Base-by-base conservation (phyloP, 1,284 basidiomycete genomes). In the Apiotrichum veenhuisii region DNA sequence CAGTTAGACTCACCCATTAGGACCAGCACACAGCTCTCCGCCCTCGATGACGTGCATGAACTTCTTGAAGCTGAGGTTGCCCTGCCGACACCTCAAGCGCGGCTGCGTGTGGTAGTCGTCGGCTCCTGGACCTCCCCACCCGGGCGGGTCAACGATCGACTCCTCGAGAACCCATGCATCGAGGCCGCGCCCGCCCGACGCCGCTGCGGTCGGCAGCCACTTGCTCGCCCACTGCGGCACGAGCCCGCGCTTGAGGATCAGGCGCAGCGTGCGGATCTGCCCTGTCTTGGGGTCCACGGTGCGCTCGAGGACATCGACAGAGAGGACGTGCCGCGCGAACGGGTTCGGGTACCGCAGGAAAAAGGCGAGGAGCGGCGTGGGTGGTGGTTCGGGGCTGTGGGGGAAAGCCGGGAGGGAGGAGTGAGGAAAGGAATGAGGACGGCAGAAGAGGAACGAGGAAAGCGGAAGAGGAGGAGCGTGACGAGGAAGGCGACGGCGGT, bases 271-370 rank as follows among this genome's bases (percentile, higher is more conserved):
- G 54, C 86, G 77, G n/a, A 98, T 82, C 14, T 87, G 84, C 26
- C 91, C 89, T 0, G 73, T 75, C 1, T 80, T 77, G 20, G 86
- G 80, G 12, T 88, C 86, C 61, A 88, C 78, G 5, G 78, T 81
- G 61, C 94, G 87, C 54, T 89, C 88, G 60, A 98, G 83, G 61
- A 97, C 92, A 80, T 98, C 95, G 80, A 91, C 93, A 10, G 91
- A 91, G 58, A 96, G 79, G 71, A 98, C 89, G 76, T 98, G 95
- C 14, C 90, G 83, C 8, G 95, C 91, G 68, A 91, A 90, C 42
- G 95, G 94, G 76, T 98, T 98, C 4, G 96, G 95, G 75, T 98
- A 98, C 63, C 96, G 88, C 61, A 97, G 82, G 70, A 94, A 92
- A 81, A 91, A 98, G 18, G 94, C 94, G 63, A 94, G 82, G 37